These are phyloP conservation scores for Amanita subjunquillea DNA, from an alignment of 768 basidiomycete genomes.

Conservation along the genomic window DNA sequence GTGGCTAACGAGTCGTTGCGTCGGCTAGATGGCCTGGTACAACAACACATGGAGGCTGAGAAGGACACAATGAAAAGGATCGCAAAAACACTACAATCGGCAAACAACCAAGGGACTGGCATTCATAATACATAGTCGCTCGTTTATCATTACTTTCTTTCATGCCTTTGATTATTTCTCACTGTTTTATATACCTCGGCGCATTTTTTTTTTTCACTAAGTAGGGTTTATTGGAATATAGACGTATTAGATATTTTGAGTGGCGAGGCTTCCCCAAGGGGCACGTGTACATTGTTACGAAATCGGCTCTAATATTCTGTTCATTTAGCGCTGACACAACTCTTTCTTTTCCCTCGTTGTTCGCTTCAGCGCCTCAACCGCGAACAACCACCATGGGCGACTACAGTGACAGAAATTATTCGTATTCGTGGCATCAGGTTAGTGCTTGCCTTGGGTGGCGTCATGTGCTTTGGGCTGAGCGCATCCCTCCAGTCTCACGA, in stretches of 20 bases:
- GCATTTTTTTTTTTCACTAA: constrained; percentile 4
- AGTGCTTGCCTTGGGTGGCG: constrained; percentile 12
- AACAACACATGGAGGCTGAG: constrained; percentile 78
- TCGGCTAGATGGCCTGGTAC: constrained; percentile 70
- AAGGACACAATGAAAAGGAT: constrained; percentile 73
- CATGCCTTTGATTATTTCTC: neutral
- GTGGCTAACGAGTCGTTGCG: constrained; percentile 47
- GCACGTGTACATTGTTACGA: constrained; percentile 4
- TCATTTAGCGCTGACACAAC: neutral
- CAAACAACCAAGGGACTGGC: constrained; percentile 7
- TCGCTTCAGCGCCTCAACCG: neutral
- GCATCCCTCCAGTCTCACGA: constrained; percentile 60
- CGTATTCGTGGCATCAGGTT: constrained; percentile 87
- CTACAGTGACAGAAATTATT: constrained; percentile 30
- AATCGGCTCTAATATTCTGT: neutral
- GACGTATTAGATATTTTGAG: neutral
- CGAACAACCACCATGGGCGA: constrained; percentile 21
- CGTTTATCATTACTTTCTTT: constrained; percentile 2
- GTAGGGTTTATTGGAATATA: neutral
- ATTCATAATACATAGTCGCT: neutral
- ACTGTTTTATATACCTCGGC: constrained; percentile 1
- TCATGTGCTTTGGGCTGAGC: constrained; percentile 10
- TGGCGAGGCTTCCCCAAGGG: neutral
- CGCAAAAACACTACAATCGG: constrained; percentile 33
- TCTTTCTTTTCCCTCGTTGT: constrained; percentile 4